Conservation (phyloP, 2,329 filamentous ascomycete genomes). For the Trichoderma afroharzianum region DNA sequence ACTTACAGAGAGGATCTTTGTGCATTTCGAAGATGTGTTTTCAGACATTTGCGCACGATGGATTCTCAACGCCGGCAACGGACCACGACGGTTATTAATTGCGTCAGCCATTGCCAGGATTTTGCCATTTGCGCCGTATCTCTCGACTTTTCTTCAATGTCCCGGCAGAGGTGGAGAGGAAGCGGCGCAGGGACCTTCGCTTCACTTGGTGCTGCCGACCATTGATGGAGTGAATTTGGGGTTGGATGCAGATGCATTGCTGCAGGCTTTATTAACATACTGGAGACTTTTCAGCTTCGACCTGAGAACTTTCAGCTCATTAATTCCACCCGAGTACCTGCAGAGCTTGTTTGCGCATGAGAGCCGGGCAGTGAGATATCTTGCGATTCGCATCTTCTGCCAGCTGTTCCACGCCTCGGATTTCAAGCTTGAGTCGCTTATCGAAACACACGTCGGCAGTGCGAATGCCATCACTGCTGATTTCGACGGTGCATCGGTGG, state of each 20-base stretch:
- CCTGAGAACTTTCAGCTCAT: slow-evolving; percentile 59
- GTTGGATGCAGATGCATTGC: slow-evolving; percentile 24
- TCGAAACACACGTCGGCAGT: slow-evolving; percentile 60
- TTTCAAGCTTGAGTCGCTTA: slow-evolving; percentile 67
- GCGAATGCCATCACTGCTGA: slow-evolving; percentile 60
- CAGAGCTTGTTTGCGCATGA: slow-evolving; percentile 64
- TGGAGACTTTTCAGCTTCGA: slow-evolving; percentile 81
- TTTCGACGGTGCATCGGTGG: slow-evolving; percentile 72
- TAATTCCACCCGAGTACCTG: slow-evolving; percentile 64
- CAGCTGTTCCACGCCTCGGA: slow-evolving; percentile 78
- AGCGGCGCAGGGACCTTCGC: slow-evolving; percentile 20
- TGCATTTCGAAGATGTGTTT: slow-evolving; percentile 70
- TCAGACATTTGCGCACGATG: slow-evolving; percentile 81
- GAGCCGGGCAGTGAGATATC: slow-evolving; percentile 64
- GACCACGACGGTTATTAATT: slow-evolving; percentile 40
- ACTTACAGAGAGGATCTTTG: slow-evolving; percentile 70
- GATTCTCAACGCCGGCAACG: slow-evolving; percentile 49
- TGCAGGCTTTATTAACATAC: slow-evolving; percentile 43
- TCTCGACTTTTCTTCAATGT: slow-evolving; percentile 68
- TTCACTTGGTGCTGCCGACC: slow-evolving; percentile 30
- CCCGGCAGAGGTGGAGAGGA: slow-evolving; percentile 12
- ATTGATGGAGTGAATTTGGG: slow-evolving; percentile 29
- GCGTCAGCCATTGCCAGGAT: slow-evolving; percentile 75
- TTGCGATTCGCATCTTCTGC: slow-evolving; percentile 78
- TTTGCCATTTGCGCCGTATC: slow-evolving; percentile 75